A percentile compares a stretch with the other conserved stretches of the same genome.
phyloP scores from a whole-genome alignment of 2,329 filamentous ascomycete genomes.

The Apiospora koreana region DNA sequence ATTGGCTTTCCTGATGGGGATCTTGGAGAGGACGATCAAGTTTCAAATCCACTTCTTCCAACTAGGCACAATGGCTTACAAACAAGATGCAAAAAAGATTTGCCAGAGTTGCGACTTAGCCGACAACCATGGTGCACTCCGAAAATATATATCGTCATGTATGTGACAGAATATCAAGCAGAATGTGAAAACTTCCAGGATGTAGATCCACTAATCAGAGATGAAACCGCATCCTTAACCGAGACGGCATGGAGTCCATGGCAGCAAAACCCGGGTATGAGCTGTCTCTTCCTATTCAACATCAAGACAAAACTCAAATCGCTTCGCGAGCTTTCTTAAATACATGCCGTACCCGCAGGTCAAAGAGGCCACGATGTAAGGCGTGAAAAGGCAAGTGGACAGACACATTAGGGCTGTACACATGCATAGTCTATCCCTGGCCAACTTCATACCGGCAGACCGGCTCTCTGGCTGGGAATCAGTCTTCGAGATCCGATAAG shows the following conservation, averaged over 20 bases:
- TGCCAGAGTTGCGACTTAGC: not conserved
- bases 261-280: not conserved
- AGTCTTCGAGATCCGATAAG: not conserved
- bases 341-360: not conserved
- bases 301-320: not conserved
- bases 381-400: not conserved
- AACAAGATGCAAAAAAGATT: not conserved
- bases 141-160: not conserved
- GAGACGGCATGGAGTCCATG: not conserved
- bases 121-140: not conserved
- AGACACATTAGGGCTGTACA: not conserved
- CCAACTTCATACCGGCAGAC: not conserved
- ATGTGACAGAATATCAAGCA: not conserved
- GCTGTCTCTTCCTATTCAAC: not conserved
- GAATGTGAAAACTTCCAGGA: not conserved
- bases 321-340: not conserved
- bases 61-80: not conserved
- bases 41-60: slow-evolving; percentile 6
- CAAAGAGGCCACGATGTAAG: not conserved
- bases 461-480: not conserved
- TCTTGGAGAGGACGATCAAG: not conserved
- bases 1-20: not conserved
- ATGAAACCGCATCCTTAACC: not conserved
- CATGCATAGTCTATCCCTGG: not conserved
- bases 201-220: not conserved